Evolutionary conservation across 2,329 filamentous ascomycete genomes (phyloP), one percentile per base, ranked within the genome.

Genomic region (Cladophialophora carrionii): DNA sequence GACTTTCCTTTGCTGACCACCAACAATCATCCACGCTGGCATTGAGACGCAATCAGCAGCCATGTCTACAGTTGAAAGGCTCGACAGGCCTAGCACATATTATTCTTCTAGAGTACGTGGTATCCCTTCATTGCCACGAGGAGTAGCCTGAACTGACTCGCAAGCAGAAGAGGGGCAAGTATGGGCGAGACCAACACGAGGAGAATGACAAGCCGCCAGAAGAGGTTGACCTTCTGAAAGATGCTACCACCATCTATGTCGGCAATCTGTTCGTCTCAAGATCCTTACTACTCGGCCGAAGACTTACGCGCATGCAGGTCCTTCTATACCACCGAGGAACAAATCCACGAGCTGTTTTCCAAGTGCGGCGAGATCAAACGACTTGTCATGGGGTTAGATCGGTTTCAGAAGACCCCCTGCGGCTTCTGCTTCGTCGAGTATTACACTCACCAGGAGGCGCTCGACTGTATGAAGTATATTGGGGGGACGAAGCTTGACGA

Each of bases 341-440:
- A 99, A 77, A 96, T 99, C 66, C 94, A 98, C 78, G 94, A 98
- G 79, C 87, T 97, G 55, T 97, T 97, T 78, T 88, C 90, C 65
- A 96, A 96, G 84, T 94, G 60, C 32, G 95, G 95, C 74, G 95
- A 98, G 82, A 96, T 99, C 80, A 99, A 99, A 81, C 91, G 95
- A 31, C 87, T 99, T 55, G 87, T 99, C 70, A 99, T 99, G 95
- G 95, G 95, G 57, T 87, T 99, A 59, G 95, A 99, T 77, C 90
- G 95, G 64, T 96, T 95, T 83, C 90, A 90, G 79, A 99, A 99
- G 82, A 99, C 95, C 0, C 95, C 95, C 1, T 99, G 95, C 79
- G 95, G 95, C 48, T 99, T 99, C 84, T 99, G 95, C 83, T 99
- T 99, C 76, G 95, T 99, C 74, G 95, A 99, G 80, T 99, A 99